phyloP scores from a whole-genome alignment of 306 rosid genomes.

The Neltuma alba region DNA sequence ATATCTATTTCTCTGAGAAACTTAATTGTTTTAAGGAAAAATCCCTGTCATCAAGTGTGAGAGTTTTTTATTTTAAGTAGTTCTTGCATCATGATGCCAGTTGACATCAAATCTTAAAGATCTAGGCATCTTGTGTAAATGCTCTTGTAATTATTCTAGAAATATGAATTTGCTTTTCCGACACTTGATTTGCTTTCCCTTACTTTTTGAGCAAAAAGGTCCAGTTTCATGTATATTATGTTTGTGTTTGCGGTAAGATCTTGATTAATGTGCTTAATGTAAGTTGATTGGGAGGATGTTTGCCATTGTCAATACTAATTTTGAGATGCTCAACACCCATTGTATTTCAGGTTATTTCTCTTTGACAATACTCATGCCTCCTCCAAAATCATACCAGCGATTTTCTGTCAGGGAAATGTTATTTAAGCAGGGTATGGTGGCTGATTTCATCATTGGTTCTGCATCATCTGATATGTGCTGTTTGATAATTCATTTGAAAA shows the following conservation, averaged over 20 bases:
- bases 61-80: not conserved
- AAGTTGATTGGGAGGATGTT: not conserved
- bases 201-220: not conserved
- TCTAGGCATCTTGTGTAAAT: not conserved
- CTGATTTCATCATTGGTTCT: slow-evolving; percentile 15
- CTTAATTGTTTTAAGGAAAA: slow-evolving; percentile 2
- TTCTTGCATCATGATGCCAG: not conserved
- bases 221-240: slow-evolving; percentile 1
- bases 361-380: slow-evolving; percentile 47
- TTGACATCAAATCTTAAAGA: slow-evolving; percentile 16
- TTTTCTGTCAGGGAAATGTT: slow-evolving; percentile 45
- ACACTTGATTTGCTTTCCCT: not conserved
- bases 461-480: not conserved
- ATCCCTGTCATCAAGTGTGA: not conserved
- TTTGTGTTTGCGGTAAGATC: not conserved
- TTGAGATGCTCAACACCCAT: slow-evolving; percentile 18
- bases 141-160: not conserved
- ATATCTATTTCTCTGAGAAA: slow-evolving; percentile 6
- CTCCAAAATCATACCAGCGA: slow-evolving; percentile 43
- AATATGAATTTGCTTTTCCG: not conserved
- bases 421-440: slow-evolving; percentile 45
- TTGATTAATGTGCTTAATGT: slow-evolving; percentile 1
- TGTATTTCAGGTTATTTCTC: slow-evolving; percentile 49
- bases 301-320: not conserved
- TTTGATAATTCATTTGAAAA: slow-evolving; percentile 19